Evolutionary conservation across 169 alveolate genomes (phyloP).

Genomic region (Plasmodium yoelii): DNA sequence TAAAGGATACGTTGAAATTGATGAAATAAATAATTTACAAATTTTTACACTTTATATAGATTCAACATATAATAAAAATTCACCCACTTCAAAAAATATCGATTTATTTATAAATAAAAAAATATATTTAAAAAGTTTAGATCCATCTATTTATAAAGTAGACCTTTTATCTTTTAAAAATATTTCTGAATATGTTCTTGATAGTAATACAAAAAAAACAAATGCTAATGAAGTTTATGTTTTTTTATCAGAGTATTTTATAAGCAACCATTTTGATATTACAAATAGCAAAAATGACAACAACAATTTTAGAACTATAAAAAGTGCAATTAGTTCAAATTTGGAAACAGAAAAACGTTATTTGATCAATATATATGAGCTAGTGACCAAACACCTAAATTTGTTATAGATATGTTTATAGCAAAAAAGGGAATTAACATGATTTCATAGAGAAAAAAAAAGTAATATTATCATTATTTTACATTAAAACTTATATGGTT

Average conservation of each 20-base stretch:
- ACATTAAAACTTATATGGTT: too few relatives aligned
- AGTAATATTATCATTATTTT: too few relatives aligned
- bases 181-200: conserved; percentile 30
- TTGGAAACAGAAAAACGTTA: conserved; percentile 23
- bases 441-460: too few relatives aligned
- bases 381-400: conserved; percentile 21
- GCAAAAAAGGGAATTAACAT: too few relatives aligned
- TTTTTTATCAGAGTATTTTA: conserved; percentile 52
- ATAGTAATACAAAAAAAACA: conserved; percentile 5
- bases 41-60: conserved; percentile 50
- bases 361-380: conserved; percentile 8
- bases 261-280: conserved; percentile 41
- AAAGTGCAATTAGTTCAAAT: conserved; percentile 10
- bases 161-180: conserved; percentile 42
- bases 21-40: conserved; percentile 44
- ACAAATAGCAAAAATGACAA: conserved; percentile 48
- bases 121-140: conserved; percentile 50
- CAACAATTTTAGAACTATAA: conserved; percentile 21
- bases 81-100: conserved; percentile 34
- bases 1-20: conserved; percentile 46
- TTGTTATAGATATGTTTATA: neutral
- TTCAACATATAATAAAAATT: conserved; percentile 16
- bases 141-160: conserved; percentile 30
- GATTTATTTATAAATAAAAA: conserved; percentile 47
- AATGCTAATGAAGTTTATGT: conserved; percentile 20